Evolutionary conservation across 2,329 filamentous ascomycete species (phyloP), one percentile per base, ranked within the genome.

Genomic region (Myriosclerotinia curreyana): DNA sequence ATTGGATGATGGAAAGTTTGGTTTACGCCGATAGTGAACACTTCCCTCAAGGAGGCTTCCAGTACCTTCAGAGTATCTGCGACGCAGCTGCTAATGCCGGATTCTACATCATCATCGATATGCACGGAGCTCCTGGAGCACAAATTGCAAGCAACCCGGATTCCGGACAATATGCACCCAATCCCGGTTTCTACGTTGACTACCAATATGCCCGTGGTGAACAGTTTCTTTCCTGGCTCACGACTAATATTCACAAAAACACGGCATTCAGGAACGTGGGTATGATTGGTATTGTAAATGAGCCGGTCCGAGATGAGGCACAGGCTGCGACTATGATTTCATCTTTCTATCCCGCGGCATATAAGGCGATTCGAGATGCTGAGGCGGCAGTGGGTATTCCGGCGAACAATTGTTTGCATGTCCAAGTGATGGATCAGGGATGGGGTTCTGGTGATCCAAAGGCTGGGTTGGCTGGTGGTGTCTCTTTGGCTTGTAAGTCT

Each of bases 281-380:
- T 64, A 86, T 84, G 80, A 72, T 87, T 46, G 79, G 83, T 70
- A 73, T 86, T 15, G 75, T 86, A 62, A 87, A 86, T 69, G 84
- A 87, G 71, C 84, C 84, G 4, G 72, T 80, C 15, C 62, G 53
- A 20, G 22, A 46, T 51, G 31, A 48, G 14, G 68, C 73, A 14
- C 70, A 69, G 7, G 74, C 74, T 2, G 72, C 74, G 5, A 72
- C 72, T 1, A 74, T 83, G 71, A 71, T 76, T 12, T 72, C 74
- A 20, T 73, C 69, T 12, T 85, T 77, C 74, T 85, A 85, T 69
- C 79, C 78, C 5, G 76, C 76, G 15, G 82, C 81, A 3, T 77
- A 77, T n/a, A 60, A 77, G 74, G 75, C 75, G 8, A 83, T 87
- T 67, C 81, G 82, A 48, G 74, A 74, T 20, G 77, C 76, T 3